Conservation (phyloP, 345 rosid species). For the Gossypium anomalum region DNA sequence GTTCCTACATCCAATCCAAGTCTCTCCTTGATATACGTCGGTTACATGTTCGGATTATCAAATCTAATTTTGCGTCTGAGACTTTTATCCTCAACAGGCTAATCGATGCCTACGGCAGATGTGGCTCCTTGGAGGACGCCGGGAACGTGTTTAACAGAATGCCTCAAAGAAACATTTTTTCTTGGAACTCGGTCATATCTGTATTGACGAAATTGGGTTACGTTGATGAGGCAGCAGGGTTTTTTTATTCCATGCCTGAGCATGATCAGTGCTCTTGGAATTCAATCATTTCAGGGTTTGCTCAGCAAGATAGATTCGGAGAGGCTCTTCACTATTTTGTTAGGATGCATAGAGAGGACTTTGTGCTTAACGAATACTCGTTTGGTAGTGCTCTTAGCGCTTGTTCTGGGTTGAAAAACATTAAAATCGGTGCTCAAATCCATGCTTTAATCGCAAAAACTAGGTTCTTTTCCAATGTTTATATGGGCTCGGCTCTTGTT, state of each 20-base stretch:
- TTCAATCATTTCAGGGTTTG: conserved; percentile 67
- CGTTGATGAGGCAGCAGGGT: conserved; percentile 48
- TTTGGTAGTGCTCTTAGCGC: conserved; percentile 71
- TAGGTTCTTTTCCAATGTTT: conserved; percentile 39
- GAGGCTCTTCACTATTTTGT: conserved; percentile 56
- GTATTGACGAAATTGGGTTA: conserved; percentile 46
- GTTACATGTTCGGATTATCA: conserved; percentile 58
- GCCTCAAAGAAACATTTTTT: conserved; percentile 50
- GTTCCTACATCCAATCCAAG: conserved; percentile 46
- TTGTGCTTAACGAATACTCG: conserved; percentile 50
- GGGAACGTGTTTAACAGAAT: conserved; percentile 70
- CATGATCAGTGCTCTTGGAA: conserved; percentile 87
- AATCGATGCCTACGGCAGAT: conserved; percentile 57
- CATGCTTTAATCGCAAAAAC: conserved; percentile 64
- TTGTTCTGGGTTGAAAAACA: conserved; percentile 49
- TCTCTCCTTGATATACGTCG: conserved; percentile 34
- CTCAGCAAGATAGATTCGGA: conserved; percentile 51
- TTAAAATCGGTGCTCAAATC: conserved; percentile 55
- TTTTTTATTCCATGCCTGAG: conserved; percentile 49
- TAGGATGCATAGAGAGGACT: conserved; percentile 53
- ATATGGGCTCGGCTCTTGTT: conserved; percentile 76
- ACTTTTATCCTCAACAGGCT: conserved; percentile 64
- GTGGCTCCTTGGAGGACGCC: conserved; percentile 45
- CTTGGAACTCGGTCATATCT: conserved; percentile 63
- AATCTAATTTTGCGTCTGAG: conserved; percentile 42